Evolutionary conservation across 2,329 filamentous ascomycete genomes (phyloP).

Genomic region (Dactylellina haptotyla): DNA sequence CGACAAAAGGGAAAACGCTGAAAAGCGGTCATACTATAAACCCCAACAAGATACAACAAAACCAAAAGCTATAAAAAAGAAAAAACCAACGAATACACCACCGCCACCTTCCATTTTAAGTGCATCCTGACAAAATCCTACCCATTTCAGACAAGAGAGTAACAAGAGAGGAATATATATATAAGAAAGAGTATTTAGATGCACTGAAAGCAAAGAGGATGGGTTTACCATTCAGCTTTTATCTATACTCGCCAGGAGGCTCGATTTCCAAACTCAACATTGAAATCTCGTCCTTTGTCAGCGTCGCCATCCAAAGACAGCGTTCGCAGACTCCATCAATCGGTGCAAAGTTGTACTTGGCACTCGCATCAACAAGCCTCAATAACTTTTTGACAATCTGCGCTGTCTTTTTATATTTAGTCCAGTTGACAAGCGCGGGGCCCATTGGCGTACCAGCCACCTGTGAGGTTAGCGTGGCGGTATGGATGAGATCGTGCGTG

Average conservation of each 20-base stretch:
- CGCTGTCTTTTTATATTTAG: constrained; percentile 79
- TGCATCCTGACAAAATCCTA: constrained; percentile 28
- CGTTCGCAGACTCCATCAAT: constrained; percentile 80
- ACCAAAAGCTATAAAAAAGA: neutral
- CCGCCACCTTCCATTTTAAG: constrained; percentile 6
- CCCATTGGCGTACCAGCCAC: constrained; percentile 74
- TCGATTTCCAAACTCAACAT: constrained; percentile 56
- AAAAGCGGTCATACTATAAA: constrained; percentile 19
- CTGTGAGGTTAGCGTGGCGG: constrained; percentile 79
- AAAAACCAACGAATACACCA: constrained; percentile 16
- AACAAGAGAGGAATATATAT: constrained; percentile 21
- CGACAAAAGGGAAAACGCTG: constrained; percentile 14
- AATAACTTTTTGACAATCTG: constrained; percentile 81
- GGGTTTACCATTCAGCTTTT: constrained; percentile 4
- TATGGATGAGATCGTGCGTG: constrained; percentile 84
- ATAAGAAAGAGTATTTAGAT: constrained; percentile 17
- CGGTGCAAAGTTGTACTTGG: constrained; percentile 76
- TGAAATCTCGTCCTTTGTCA: constrained; percentile 77
- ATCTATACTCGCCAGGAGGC: constrained; percentile 43
- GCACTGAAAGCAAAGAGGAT: neutral
- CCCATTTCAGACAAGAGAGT: constrained; percentile 19
- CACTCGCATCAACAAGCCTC: constrained; percentile 80
- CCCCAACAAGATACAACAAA: neutral
- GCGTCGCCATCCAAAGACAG: constrained; percentile 84
- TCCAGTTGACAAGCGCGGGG: constrained; percentile 81